phyloP scores from a whole-genome alignment of 345 rosid species.

The Euphorbia lathyris region DNA sequence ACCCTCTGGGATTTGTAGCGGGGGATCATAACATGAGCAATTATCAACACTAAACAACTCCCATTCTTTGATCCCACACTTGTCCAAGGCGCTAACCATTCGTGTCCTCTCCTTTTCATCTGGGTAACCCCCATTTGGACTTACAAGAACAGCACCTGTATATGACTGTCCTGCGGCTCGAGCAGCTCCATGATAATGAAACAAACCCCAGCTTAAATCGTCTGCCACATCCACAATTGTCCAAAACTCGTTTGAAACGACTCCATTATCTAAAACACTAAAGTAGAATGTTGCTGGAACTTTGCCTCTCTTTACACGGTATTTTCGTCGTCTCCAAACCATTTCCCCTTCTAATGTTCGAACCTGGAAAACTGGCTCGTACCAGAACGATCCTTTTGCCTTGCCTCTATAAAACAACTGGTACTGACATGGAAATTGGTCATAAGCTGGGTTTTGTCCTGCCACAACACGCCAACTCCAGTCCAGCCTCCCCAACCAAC shows the following conservation, averaged over 20 bases:
- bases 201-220: slow-evolving; percentile 88
- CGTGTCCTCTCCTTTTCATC: slow-evolving; percentile 39
- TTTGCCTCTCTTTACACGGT: slow-evolving; percentile 72
- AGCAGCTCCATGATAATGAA: slow-evolving; percentile 89
- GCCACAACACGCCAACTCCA: slow-evolving; percentile 98
- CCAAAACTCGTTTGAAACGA: slow-evolving; percentile 90
- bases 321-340: slow-evolving; percentile 89
- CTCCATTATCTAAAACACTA: slow-evolving; percentile 90
- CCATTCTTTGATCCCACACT: slow-evolving; percentile 86
- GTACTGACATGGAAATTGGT: slow-evolving; percentile 93
- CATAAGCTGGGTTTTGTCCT: slow-evolving; percentile 95
- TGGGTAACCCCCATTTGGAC: slow-evolving; percentile 73
- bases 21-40: slow-evolving; percentile 65
- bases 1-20: slow-evolving; percentile 73
- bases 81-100: slow-evolving; percentile 55
- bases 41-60: slow-evolving; percentile 80
- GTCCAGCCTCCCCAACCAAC: slow-evolving; percentile 72
- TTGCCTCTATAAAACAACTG: slow-evolving; percentile 89
- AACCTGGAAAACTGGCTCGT: slow-evolving; percentile 89
- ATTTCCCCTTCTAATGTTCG: slow-evolving; percentile 63
- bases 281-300: slow-evolving; percentile 66
- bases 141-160: slow-evolving; percentile 86
- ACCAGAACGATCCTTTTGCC: slow-evolving; percentile 90
- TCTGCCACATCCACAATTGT: slow-evolving; percentile 76
- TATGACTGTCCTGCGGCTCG: slow-evolving; percentile 90